phyloP scores from a whole-genome alignment of 1,284 basidiomycete genomes.

The Ceratobasidium sp. region DNA sequence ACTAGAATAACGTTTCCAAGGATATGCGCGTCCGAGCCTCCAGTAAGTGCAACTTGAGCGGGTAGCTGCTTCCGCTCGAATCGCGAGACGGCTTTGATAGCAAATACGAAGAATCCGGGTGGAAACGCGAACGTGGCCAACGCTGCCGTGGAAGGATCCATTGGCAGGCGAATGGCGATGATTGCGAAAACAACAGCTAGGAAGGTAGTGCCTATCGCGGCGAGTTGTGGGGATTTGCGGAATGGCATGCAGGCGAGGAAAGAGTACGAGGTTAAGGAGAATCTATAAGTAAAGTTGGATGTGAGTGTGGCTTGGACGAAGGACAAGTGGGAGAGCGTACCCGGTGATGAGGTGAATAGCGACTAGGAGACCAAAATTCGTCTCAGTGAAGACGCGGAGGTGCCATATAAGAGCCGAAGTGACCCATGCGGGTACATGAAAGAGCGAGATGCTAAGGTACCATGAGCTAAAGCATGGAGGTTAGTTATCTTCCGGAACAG shows the following conservation, averaged over 20 bases:
- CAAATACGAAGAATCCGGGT: constrained; percentile 77
- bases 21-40: constrained; percentile 56
- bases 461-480: constrained; percentile 63
- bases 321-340: constrained; percentile 45
- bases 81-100: constrained; percentile 48
- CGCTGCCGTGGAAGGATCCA: constrained; percentile 58
- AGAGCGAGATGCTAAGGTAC: constrained; percentile 66
- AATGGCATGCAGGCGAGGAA: constrained; percentile 75
- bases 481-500: neutral
- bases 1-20: constrained; percentile 72
- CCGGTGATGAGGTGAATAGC: constrained; percentile 74
- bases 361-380: constrained; percentile 71
- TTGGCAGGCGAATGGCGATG: constrained; percentile 67
- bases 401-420: constrained; percentile 71
- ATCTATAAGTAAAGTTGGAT: neutral
- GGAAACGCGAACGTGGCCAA: constrained; percentile 78
- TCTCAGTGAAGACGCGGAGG: constrained; percentile 69
- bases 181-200: constrained; percentile 73
- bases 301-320: neutral
- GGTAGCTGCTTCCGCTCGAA: constrained; percentile 3
- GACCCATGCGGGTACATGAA: constrained; percentile 74
- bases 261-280: constrained; percentile 71
- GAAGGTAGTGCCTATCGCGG: constrained; percentile 74
- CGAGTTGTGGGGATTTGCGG: constrained; percentile 76
- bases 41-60: constrained; percentile 6